Evolutionary conservation across 2,329 filamentous ascomycete genomes (phyloP).

Genomic region (Nothopassalora personata): DNA sequence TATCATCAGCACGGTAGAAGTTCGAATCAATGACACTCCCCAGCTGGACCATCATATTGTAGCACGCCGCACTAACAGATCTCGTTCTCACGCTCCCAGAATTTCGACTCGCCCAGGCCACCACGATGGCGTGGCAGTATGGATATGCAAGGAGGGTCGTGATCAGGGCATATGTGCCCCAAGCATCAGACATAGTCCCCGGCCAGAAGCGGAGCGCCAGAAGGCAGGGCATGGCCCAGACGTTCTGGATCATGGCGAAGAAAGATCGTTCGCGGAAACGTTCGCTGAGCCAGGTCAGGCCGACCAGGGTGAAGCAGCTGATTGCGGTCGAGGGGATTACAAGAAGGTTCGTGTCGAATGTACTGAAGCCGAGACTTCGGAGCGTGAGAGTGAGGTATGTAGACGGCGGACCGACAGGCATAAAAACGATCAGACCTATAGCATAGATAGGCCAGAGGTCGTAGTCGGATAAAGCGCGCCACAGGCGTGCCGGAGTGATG

Average conservation of each 20-base stretch:
- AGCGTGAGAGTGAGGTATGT: constrained; percentile 57
- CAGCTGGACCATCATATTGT: constrained; percentile 30
- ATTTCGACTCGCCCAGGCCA: constrained; percentile 38
- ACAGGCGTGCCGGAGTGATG: constrained; percentile 47
- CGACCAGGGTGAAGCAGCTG: constrained; percentile 39
- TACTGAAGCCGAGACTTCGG: constrained; percentile 52
- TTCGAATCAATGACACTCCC: constrained; percentile 42
- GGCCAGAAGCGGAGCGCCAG: constrained; percentile 47
- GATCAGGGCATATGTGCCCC: constrained; percentile 34
- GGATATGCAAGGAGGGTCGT: constrained; percentile 41
- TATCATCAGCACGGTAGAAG: constrained; percentile 45
- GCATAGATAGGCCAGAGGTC: constrained; percentile 37
- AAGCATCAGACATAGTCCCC: constrained; percentile 35
- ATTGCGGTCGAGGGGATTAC: constrained; percentile 46
- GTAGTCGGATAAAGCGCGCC: constrained; percentile 51
- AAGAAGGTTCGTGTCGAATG: constrained; percentile 58
- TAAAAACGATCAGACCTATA: constrained; percentile 50
- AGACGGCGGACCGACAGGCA: constrained; percentile 48
- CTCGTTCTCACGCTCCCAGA: constrained; percentile 36
- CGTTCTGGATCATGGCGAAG: constrained; percentile 45
- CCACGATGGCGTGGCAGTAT: constrained; percentile 44
- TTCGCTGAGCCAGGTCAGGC: constrained; percentile 44
- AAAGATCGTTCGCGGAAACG: constrained; percentile 44
- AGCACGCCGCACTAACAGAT: constrained; percentile 37
- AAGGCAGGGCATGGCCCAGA: constrained; percentile 58